These are phyloP conservation scores for Decorospora gaudefroyi DNA, from an alignment of 2,329 filamentous ascomycete species.

Conservation along the genomic window DNA sequence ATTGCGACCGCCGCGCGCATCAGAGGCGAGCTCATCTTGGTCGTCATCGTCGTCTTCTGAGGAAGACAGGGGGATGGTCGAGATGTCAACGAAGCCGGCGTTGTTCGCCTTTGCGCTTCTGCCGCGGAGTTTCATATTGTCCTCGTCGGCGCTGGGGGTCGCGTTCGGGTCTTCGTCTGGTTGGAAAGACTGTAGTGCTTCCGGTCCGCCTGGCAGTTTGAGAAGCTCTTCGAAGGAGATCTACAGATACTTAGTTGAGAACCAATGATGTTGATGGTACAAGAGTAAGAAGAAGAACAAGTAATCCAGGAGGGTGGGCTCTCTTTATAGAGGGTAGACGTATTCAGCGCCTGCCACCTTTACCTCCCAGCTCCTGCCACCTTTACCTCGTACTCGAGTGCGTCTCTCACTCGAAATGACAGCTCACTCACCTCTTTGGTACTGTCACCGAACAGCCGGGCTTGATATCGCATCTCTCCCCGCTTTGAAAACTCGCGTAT, in stretches of 20 bases:
- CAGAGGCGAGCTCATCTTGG: slow-evolving; percentile 19
- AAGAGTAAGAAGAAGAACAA: neutral
- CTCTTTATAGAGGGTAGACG: slow-evolving; percentile 1
- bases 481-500: slow-evolving; percentile 44
- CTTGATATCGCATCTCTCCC: slow-evolving; percentile 47
- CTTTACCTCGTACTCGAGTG: slow-evolving; percentile 7
- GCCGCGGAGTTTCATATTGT: slow-evolving; percentile 34
- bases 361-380: slow-evolving; percentile 1
- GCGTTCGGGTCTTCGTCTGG: slow-evolving; percentile 25
- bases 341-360: neutral
- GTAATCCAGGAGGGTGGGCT: neutral
- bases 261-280: slow-evolving; percentile 2
- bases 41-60: slow-evolving; percentile 38
- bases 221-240: slow-evolving; percentile 54
- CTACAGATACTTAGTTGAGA: slow-evolving; percentile 37
- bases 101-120: slow-evolving; percentile 20
- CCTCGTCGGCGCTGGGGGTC: slow-evolving; percentile 18
- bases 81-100: slow-evolving; percentile 38
- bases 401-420: neutral
- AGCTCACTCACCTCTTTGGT: slow-evolving; percentile 49
- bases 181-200: slow-evolving; percentile 52
- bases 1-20: slow-evolving; percentile 20
- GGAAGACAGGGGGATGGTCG: slow-evolving; percentile 36
- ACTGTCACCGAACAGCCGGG: slow-evolving; percentile 49
- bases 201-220: slow-evolving; percentile 52